These are phyloP conservation scores for Aphanomyces euteiches DNA, from an alignment of 352 stramenopile genomes.

Conservation along the genomic window DNA sequence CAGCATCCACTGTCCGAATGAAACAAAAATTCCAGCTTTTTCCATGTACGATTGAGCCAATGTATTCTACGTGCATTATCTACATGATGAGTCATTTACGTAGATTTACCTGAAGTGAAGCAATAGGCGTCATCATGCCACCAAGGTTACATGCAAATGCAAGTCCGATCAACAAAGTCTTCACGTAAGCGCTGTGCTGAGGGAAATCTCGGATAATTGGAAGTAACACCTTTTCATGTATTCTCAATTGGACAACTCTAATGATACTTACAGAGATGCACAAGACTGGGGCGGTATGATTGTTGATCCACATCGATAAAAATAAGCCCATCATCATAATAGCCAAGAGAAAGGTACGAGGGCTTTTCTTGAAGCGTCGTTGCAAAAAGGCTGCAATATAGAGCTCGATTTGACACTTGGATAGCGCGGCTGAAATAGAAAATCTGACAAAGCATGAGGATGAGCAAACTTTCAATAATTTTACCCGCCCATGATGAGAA, in stretches of 20 bases:
- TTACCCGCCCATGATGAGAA: constrained; percentile 90
- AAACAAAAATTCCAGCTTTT: constrained; percentile 82
- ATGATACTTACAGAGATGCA: constrained; percentile 73
- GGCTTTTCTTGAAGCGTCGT: constrained; percentile 83
- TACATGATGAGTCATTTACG: not conserved
- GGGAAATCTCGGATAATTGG: constrained; percentile 87
- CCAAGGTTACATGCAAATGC: constrained; percentile 92
- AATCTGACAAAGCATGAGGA: constrained; percentile 39
- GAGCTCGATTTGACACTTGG: constrained; percentile 90
- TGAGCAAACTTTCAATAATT: constrained; percentile 13
- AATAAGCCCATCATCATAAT: constrained; percentile 93
- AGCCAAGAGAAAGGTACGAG: constrained; percentile 85
- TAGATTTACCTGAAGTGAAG: constrained; percentile 62
- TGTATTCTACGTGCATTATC: constrained; percentile 45
- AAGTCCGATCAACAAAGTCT: constrained; percentile 88
- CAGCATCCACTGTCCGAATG: constrained; percentile 89
- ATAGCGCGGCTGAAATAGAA: constrained; percentile 87
- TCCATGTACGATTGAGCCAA: constrained; percentile 82
- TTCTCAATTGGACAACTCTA: not conserved
- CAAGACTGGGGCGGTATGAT: constrained; percentile 90
- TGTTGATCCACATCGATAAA: constrained; percentile 92
- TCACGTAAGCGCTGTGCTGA: constrained; percentile 80
- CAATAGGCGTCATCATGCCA: constrained; percentile 93
- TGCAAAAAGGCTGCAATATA: constrained; percentile 88
- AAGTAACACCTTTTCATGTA: constrained; percentile 47